These are phyloP conservation scores for Pythium apleroticum DNA, from an alignment of 352 stramenopile species.

Conservation along the genomic window DNA sequence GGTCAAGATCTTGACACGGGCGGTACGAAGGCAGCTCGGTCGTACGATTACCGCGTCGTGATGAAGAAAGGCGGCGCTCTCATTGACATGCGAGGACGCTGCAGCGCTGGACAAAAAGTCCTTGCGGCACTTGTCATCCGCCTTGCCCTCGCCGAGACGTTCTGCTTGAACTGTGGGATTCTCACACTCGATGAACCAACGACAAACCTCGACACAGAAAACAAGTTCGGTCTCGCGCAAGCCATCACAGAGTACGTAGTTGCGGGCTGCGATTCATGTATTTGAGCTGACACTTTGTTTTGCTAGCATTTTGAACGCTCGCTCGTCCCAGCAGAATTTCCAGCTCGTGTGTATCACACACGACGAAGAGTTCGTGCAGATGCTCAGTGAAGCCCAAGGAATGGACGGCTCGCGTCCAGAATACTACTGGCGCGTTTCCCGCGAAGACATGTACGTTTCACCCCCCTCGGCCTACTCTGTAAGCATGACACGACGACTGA, in stretches of 20 bases:
- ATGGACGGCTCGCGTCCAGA: conserved; percentile 75
- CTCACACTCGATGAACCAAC: conserved; percentile 99
- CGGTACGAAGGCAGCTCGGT: conserved; percentile 51
- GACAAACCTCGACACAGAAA: conserved; percentile 97
- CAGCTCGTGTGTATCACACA: conserved; percentile 99
- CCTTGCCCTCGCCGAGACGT: conserved; percentile 97
- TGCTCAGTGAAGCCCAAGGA: conserved; percentile 78
- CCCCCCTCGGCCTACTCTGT: background rate
- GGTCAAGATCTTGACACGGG: conserved; percentile 82
- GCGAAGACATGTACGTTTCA: conserved; percentile 73
- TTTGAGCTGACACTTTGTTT: conserved; percentile 13
- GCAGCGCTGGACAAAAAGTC: conserved; percentile 97
- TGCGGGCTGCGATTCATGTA: background rate
- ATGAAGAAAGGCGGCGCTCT: conserved; percentile 96
- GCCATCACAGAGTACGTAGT: conserved; percentile 78
- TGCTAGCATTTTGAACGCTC: conserved; percentile 93
- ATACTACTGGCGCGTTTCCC: conserved; percentile 82
- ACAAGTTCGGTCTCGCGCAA: conserved; percentile 93
- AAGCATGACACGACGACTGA: background rate
- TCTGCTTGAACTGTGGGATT: conserved; percentile 98
- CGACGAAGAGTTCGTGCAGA: conserved; percentile 95
- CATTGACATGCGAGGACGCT: conserved; percentile 99
- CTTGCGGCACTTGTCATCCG: conserved; percentile 97
- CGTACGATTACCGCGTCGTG: conserved; percentile 99
- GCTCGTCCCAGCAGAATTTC: conserved; percentile 97